A percentile compares a stretch with the other conserved stretches of the same genome.
phyloP scores from a whole-genome alignment of 805 yeast genomes.

The Starmerella tilneyi region DNA sequence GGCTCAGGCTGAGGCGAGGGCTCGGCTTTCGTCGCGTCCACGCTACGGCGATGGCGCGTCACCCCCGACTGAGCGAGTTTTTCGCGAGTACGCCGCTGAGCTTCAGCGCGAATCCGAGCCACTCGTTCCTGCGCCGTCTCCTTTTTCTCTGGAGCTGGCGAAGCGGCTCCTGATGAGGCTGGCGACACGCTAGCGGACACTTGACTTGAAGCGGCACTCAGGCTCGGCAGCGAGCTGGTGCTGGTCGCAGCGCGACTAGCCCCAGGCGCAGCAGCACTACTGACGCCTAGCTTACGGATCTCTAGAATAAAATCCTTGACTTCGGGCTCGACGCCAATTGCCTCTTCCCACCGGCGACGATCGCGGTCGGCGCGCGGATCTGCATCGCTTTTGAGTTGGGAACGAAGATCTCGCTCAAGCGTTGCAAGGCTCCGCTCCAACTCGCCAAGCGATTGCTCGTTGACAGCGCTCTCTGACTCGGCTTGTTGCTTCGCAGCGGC shows the following conservation, averaged over 20 bases:
- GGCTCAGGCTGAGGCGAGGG: not conserved
- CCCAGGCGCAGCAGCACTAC: not conserved
- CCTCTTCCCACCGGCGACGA: slow-evolving; percentile 68
- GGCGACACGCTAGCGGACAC: slow-evolving; percentile 1
- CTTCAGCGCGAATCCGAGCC: slow-evolving; percentile 28
- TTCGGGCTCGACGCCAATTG: slow-evolving; percentile 61
- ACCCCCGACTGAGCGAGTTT: slow-evolving; percentile 27
- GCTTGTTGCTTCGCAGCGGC: slow-evolving; percentile 44
- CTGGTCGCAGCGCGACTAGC: not conserved
- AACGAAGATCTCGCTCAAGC: slow-evolving; percentile 43
- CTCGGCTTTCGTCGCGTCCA: not conserved
- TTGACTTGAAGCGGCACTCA: not conserved
- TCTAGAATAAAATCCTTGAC: slow-evolving; percentile 54
- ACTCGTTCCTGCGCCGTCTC: slow-evolving; percentile 27
- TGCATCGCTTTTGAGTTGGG: slow-evolving; percentile 32
- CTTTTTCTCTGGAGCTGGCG: slow-evolving; percentile 8
- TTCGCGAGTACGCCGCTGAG: slow-evolving; percentile 26
- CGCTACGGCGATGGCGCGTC: slow-evolving; percentile 7
- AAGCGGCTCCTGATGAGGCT: not conserved
- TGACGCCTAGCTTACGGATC: slow-evolving; percentile 31
- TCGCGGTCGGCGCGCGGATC: slow-evolving; percentile 37
- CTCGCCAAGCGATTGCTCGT: slow-evolving; percentile 54
- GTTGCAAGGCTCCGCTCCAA: slow-evolving; percentile 62
- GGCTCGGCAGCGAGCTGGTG: not conserved
- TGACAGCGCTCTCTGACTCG: slow-evolving; percentile 45